These are phyloP conservation scores for Sphagnum fallax DNA, from an alignment of 228 moss, liverwort and hornwort genomes.

Conservation along the genomic window DNA sequence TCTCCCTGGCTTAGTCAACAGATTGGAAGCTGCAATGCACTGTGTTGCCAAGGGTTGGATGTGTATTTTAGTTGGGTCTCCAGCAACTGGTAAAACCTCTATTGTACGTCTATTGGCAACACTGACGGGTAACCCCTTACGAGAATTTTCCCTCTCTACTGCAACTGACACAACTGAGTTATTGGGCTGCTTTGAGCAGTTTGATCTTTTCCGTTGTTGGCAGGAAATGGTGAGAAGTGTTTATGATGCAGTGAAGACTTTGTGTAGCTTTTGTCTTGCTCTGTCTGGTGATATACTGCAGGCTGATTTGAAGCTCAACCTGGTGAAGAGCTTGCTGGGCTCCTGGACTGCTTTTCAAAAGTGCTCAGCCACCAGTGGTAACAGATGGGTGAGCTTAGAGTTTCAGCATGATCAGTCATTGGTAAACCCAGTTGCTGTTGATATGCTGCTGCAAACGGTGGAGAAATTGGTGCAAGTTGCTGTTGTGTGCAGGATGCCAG, in stretches of 20 bases:
- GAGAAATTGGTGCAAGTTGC: slow-evolving; percentile 53
- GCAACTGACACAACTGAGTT: slow-evolving; percentile 98
- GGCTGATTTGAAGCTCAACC: slow-evolving; percentile 45
- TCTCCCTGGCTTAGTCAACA: slow-evolving; percentile 75
- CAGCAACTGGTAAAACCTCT: slow-evolving; percentile 82
- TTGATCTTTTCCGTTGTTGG: slow-evolving; percentile 86
- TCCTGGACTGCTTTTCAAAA: slow-evolving; percentile 86
- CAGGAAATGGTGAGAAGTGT: slow-evolving; percentile 69
- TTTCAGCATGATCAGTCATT: slow-evolving; percentile 37
- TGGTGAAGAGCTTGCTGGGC: slow-evolving; percentile 68
- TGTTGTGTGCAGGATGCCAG: slow-evolving; percentile 33
- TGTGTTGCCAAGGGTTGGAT: slow-evolving; percentile 91
- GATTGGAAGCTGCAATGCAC: slow-evolving; percentile 82
- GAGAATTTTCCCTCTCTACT: slow-evolving; percentile 80
- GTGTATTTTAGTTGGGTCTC: slow-evolving; percentile 86
- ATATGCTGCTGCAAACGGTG: slow-evolving; percentile 74
- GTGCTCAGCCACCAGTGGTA: slow-evolving; percentile 14
- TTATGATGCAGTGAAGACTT: slow-evolving; percentile 46
- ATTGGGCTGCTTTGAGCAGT: slow-evolving; percentile 97
- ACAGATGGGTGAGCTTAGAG: slow-evolving; percentile 20
- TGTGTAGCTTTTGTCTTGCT: slow-evolving; percentile 69
- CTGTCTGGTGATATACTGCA: slow-evolving; percentile 21
- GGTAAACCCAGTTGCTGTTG: slow-evolving; percentile 53
- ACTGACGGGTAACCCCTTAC: slow-evolving; percentile 75
- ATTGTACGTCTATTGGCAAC: slow-evolving; percentile 72